A percentile compares a stretch with the other conserved stretches of the same genome.
Evolutionary conservation across 2,329 filamentous ascomycete genomes (phyloP).

Genomic region (Xylariaceae sp.): DNA sequence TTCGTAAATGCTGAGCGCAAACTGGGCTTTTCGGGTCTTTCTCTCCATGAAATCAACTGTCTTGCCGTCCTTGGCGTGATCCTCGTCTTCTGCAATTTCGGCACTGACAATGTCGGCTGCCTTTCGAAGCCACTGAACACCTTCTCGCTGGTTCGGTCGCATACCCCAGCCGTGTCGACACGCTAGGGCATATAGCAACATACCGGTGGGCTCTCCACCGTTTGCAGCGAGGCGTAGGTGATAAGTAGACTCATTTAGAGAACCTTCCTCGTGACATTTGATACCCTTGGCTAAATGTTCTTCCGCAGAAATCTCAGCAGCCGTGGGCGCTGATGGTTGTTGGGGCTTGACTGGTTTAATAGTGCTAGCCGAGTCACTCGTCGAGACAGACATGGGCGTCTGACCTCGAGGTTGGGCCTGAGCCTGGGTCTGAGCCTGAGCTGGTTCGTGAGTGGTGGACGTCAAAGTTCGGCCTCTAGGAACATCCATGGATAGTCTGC

Average conservation of each 20-base stretch:
- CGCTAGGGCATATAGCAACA: conserved; percentile 92
- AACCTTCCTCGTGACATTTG: conserved; percentile 79
- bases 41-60: conserved; percentile 61
- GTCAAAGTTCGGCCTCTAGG: conserved; percentile 42
- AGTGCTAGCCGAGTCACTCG: conserved; percentile 52
- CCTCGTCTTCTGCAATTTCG: conserved; percentile 79
- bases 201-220: conserved; percentile 81
- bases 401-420: conserved; percentile 35
- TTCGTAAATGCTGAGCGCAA: conserved; percentile 93
- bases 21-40: conserved; percentile 84
- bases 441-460: conserved; percentile 38
- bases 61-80: conserved; percentile 57
- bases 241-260: conserved; percentile 90
- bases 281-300: conserved; percentile 90
- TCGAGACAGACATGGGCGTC: conserved; percentile 44
- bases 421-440: conserved; percentile 37
- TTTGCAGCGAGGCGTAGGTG: conserved; percentile 86
- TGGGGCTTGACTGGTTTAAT: conserved; percentile 42
- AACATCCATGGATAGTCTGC: conserved; percentile 44
- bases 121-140: conserved; percentile 85
- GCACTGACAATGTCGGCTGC: conserved; percentile 79
- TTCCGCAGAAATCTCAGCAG: conserved; percentile 70
- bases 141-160: conserved; percentile 84
- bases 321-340: conserved; percentile 47
- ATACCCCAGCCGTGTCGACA: conserved; percentile 98